These are phyloP conservation scores for Macrophomina tecta DNA, from an alignment of 2,329 filamentous ascomycete genomes.

Conservation along the genomic window DNA sequence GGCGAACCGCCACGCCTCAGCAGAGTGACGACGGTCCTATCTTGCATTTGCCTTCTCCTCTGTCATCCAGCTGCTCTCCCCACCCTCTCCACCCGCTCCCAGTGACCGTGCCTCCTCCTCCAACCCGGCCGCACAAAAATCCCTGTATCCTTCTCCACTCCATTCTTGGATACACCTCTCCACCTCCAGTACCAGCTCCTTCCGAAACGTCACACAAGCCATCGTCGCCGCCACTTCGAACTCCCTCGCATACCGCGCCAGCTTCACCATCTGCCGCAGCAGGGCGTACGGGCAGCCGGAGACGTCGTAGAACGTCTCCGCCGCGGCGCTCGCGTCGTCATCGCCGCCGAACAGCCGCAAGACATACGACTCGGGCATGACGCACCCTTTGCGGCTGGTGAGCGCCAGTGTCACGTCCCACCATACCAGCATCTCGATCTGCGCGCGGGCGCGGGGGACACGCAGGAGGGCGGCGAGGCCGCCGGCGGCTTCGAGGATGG, in stretches of 20 bases:
- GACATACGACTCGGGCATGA: neutral
- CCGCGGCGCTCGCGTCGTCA: neutral
- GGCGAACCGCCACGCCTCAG: slow-evolving; percentile 7
- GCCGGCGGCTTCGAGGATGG: neutral
- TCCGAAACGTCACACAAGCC: neutral
- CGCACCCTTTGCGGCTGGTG: neutral
- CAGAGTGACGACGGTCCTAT: neutral
- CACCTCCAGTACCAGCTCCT: neutral
- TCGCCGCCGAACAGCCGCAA: neutral
- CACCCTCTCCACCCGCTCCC: neutral
- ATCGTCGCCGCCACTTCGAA: slow-evolving; percentile 1
- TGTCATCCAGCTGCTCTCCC: neutral
- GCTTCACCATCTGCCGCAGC: neutral
- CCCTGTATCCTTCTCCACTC: neutral
- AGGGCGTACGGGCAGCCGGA: slow-evolving; percentile 8
- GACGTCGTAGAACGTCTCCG: neutral
- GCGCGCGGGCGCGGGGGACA: neutral
- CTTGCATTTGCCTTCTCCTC: slow-evolving; percentile 1
- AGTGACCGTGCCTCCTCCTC: neutral
- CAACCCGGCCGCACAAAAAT: neutral
- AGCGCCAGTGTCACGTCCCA: slow-evolving; percentile 6
- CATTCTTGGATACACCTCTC: neutral
- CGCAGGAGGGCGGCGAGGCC: neutral
- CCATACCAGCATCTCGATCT: slow-evolving; percentile 11
- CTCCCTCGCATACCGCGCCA: neutral